These are phyloP conservation scores for Cytospora schulzeri DNA, from an alignment of 2,329 filamentous ascomycete genomes.

Conservation along the genomic window DNA sequence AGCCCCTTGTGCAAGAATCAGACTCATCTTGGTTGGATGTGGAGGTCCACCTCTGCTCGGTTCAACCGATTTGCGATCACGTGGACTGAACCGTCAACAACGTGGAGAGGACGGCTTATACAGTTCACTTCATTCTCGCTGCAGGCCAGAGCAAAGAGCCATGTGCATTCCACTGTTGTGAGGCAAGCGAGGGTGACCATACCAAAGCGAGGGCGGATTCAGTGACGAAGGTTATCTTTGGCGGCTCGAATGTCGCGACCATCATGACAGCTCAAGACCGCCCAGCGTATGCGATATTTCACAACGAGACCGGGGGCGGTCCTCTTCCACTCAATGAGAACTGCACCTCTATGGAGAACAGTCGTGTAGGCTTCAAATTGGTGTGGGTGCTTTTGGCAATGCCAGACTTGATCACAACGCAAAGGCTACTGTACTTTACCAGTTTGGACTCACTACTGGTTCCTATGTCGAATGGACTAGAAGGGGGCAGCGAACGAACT, in stretches of 20 bases:
- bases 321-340: neutral
- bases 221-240: too few relatives aligned
- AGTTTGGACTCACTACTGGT: too few relatives aligned
- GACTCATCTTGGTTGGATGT: neutral
- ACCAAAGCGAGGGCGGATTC: neutral
- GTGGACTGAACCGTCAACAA: neutral
- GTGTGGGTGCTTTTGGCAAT: neutral
- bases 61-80: neutral
- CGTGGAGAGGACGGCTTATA: neutral
- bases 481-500: too few relatives aligned
- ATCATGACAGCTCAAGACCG: neutral
- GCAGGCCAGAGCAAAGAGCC: neutral
- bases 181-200: neutral
- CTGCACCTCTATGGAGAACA: neutral
- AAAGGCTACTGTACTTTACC: too few relatives aligned
- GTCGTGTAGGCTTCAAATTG: neutral
- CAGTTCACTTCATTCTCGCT: neutral
- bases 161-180: neutral
- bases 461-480: too few relatives aligned
- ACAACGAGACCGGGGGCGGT: neutral
- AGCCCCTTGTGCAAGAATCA: neutral
- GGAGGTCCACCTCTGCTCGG: too few relatives aligned
- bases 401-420: too few relatives aligned
- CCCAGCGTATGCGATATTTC: neutral
- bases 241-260: too few relatives aligned